Base-by-base conservation (phyloP, 2,329 filamentous ascomycete species). In the Lecanicillium sp. region DNA sequence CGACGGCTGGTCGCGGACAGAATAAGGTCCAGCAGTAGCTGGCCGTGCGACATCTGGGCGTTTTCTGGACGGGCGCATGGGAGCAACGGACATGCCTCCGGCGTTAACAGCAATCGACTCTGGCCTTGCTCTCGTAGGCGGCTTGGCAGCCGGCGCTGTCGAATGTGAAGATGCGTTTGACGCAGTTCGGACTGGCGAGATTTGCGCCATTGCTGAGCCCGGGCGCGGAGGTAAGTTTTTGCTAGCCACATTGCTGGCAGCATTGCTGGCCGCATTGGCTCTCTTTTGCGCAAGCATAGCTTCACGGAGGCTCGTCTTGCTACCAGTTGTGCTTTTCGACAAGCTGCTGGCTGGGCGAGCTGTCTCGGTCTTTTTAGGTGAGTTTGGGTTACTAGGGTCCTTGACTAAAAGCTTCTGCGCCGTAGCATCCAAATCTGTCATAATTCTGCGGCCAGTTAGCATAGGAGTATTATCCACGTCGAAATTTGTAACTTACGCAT, bases 271-370 rank as follows among this genome's bases (percentile, higher is more conserved):
- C 27, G 70, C 63, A 48, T 75, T 49, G 5, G 73, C 76, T 51
- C 69, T 86, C 62, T 87, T 89, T 54, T 90, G 83, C 5, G 87
- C 88, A 52, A 87, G 65, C 70, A 95, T 88, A 4, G 85, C 71
- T 51, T 95, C 89, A 46, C 85, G 82, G 18, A 95, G 62, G 9
- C 84, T 85, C 9, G 78, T 73, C 45, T 80, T 81, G 29, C 71
- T 59, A 18, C 66, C 57, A 3, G 68, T 64, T 56, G 71, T 74
- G 51, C 77, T 81, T 57, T 75, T 78, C 2, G 77, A 81, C 16
- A 83, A 61, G 9, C 77, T 75, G 25, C 77, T 51, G 2, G 75
- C 77, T 16, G 77, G 72, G 3, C 77, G 72, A 30, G 62, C 58
- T 25, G 52, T 62, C 22, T 72, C 71, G 5, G 62, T 51, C 53